These are phyloP conservation scores for Pseudozyma sp. DNA, from an alignment of 1,284 basidiomycete genomes.

Conservation along the genomic window DNA sequence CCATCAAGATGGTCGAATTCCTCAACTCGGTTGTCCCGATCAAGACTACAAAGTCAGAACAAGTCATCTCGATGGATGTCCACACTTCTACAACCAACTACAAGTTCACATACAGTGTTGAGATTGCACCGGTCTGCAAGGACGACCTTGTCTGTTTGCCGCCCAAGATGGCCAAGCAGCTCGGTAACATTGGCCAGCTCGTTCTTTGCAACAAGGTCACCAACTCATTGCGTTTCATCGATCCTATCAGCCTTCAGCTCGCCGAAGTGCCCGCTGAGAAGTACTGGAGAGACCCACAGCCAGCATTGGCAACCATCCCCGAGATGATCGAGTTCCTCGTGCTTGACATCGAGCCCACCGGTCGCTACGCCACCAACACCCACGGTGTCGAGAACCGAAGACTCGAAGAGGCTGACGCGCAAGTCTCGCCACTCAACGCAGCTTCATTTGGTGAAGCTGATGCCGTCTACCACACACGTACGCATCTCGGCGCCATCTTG, in stretches of 20 bases:
- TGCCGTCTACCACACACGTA: constrained; percentile 94
- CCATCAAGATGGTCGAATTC: constrained; percentile 98
- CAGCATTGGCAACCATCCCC: constrained; percentile 81
- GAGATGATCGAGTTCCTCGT: constrained; percentile 96
- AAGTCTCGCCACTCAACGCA: constrained; percentile 87
- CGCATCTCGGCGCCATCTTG: constrained; percentile 92
- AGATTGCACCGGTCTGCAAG: constrained; percentile 96
- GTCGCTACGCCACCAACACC: constrained; percentile 54
- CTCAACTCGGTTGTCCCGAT: constrained; percentile 87
- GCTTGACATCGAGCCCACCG: constrained; percentile 84
- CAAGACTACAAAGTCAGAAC: constrained; percentile 88
- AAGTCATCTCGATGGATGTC: constrained; percentile 90
- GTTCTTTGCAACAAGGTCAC: constrained; percentile 90
- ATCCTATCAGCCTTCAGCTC: constrained; percentile 85
- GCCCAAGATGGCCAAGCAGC: constrained; percentile 79
- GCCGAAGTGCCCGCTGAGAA: constrained; percentile 83
- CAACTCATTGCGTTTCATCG: constrained; percentile 89
- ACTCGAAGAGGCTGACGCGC: constrained; percentile 79
- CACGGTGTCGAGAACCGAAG: constrained; percentile 50
- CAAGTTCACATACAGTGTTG: constrained; percentile 97
- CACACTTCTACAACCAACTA: constrained; percentile 93
- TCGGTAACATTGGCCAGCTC: constrained; percentile 88
- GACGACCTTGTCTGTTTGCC: constrained; percentile 95
- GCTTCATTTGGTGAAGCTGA: constrained; percentile 74
- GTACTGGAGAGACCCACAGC: constrained; percentile 92